Conservation (phyloP, 768 basidiomycete species). For the Pulveroboletus sp. region DNA sequence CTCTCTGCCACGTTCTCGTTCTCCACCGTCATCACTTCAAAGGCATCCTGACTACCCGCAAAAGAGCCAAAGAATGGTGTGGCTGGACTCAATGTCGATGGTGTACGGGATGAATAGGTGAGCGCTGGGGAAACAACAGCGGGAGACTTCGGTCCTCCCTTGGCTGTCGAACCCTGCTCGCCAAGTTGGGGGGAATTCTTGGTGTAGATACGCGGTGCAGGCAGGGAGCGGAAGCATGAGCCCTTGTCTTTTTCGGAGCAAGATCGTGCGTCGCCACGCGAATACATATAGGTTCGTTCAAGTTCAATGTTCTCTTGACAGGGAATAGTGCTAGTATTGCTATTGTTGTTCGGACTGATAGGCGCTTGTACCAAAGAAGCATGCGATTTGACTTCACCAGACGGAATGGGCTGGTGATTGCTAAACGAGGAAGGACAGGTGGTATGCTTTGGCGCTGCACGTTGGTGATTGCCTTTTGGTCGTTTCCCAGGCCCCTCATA, state of each 20-base stretch:
- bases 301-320: slow-evolving; percentile 11
- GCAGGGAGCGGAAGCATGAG: slow-evolving; percentile 5
- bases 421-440: neutral
- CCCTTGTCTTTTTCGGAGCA: slow-evolving; percentile 2
- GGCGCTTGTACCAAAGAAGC: slow-evolving; percentile 16
- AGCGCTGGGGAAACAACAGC: slow-evolving; percentile 61
- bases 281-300: slow-evolving; percentile 23
- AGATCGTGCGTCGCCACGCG: slow-evolving; percentile 14
- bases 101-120: slow-evolving; percentile 61
- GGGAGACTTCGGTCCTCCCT: slow-evolving; percentile 41
- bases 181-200: slow-evolving; percentile 12
- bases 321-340: slow-evolving; percentile 18
- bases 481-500: slow-evolving; percentile 16
- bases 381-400: slow-evolving; percentile 4
- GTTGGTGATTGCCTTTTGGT: slow-evolving; percentile 10
- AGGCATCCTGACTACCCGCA: slow-evolving; percentile 26
- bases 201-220: slow-evolving; percentile 10
- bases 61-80: slow-evolving; percentile 70
- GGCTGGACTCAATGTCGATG: slow-evolving; percentile 63
- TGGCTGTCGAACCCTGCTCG: slow-evolving; percentile 16
- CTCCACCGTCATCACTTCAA: slow-evolving; percentile 24
- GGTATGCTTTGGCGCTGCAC: slow-evolving; percentile 7
- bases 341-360: slow-evolving; percentile 22
- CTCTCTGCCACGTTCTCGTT: slow-evolving; percentile 22
- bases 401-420: slow-evolving; percentile 5